Conservation (phyloP, 2,329 filamentous ascomycete genomes). For the Thelonectria olida region DNA sequence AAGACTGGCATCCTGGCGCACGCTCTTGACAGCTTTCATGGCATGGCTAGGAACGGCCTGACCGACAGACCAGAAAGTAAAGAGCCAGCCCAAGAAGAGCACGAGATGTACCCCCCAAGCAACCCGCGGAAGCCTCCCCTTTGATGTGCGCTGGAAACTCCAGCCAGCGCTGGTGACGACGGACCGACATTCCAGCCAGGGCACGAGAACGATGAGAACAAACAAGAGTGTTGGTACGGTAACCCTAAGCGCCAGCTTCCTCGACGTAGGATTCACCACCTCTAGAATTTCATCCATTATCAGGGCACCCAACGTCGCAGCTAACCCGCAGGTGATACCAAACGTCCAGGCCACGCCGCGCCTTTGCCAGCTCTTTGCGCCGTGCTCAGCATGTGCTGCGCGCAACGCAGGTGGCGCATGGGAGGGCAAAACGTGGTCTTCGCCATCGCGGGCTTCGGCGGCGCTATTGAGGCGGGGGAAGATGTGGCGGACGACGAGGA, state of each 20-base stretch:
- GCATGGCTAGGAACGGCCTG: slow-evolving; percentile 62
- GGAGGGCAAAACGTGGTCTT: slow-evolving; percentile 69
- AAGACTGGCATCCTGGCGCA: slow-evolving; percentile 41
- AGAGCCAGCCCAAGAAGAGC: slow-evolving; percentile 75
- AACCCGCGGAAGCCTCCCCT: slow-evolving; percentile 64
- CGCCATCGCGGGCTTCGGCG: slow-evolving; percentile 60
- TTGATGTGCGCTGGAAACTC: slow-evolving; percentile 67
- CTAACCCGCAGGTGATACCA: slow-evolving; percentile 78
- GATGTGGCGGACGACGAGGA: slow-evolving; percentile 72
- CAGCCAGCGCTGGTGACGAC: slow-evolving; percentile 67
- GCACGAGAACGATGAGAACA: slow-evolving; percentile 78
- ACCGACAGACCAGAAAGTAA: slow-evolving; percentile 80
- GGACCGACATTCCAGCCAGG: slow-evolving; percentile 80
- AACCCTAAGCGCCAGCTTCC: slow-evolving; percentile 72
- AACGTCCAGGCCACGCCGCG: slow-evolving; percentile 72
- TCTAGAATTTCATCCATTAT: slow-evolving; percentile 87
- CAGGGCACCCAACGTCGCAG: slow-evolving; percentile 80
- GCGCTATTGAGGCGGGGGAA: slow-evolving; percentile 76
- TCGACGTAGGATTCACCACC: slow-evolving; percentile 72
- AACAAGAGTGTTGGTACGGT: slow-evolving; percentile 77
- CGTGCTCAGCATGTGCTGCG: slow-evolving; percentile 68
- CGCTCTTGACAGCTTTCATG: slow-evolving; percentile 32
- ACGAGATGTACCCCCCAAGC: slow-evolving; percentile 71
- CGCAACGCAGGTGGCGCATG: slow-evolving; percentile 68
- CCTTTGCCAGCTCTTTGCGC: slow-evolving; percentile 59